Evolutionary conservation across 2,329 filamentous ascomycete species (phyloP), one percentile per base, ranked within the genome.

Genomic region (Clarireedia paspali): DNA sequence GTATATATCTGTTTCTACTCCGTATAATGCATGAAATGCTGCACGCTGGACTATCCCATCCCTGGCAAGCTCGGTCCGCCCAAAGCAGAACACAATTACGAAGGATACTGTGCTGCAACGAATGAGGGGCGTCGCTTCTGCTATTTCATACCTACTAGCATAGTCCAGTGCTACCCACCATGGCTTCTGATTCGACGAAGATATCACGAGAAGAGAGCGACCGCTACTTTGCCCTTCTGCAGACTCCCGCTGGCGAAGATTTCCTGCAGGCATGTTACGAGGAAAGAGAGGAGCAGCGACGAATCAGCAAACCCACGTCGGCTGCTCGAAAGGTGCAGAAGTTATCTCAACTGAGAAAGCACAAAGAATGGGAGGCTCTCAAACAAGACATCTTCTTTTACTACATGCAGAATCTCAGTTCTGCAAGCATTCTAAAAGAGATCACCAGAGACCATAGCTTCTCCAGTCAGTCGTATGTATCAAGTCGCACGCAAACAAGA

Each of bases 401-500:
- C 6, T 48, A 47, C 6, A 48, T 54, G 51, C 44, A 40, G 34
- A 53, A 53, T 36, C 39, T 24, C 7, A 40, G 51, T n/a, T 48
- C 51, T 10, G 51, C 51, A 5, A 26, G 45, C 1, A 54, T 54
- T 20, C 27, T 54, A 6, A 23, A 45, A 39, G 51, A 54, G 27
- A 48, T 54, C 12, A 42, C 34, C 1, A 36, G 30, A 5, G 44
- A 24, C 36, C 26, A 42, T 40, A 23, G 45, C 17, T 54, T 48
- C 34, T 40, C 51, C 17, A 54, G 36, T 23, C 44, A 48, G 30
- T 54, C 51, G 51, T 54, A 48, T 30, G 51, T 54, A n/a, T 26
- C 24, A 24, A 9, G 12, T 14, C 30, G 15, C 7, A 40, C 34
- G 6, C 9, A 23, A 14, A 24, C 14, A 14, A 20, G 9, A 42